A percentile compares a stretch with the other conserved stretches of the same genome.
Conservation (phyloP, 2,329 filamentous ascomycete genomes). For the Fusarium tanahbumbuense region DNA sequence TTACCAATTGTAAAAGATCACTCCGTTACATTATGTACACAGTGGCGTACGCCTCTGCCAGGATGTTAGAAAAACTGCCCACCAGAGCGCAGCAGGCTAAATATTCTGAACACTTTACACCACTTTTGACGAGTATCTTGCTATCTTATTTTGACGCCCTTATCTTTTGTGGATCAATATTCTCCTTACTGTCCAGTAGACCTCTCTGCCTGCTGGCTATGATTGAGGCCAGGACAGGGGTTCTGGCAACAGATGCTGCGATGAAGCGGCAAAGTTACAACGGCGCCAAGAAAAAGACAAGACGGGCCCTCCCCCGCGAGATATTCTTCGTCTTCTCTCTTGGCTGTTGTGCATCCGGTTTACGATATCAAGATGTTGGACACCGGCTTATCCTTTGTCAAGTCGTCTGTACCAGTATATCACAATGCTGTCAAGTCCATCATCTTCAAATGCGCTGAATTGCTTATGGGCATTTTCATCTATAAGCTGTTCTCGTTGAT, state of each 20-base stretch:
- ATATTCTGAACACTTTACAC: background rate
- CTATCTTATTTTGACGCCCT: background rate
- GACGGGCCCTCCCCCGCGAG: background rate
- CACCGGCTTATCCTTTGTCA: conserved; percentile 9
- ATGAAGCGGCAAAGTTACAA: background rate
- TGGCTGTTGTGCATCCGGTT: background rate
- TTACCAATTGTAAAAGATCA: background rate
- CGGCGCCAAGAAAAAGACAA: background rate
- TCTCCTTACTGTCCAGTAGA: background rate
- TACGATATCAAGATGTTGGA: conserved; percentile 15
- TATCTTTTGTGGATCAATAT: background rate
- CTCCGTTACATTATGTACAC: background rate
- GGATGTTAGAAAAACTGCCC: background rate
- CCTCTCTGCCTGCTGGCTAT: background rate
- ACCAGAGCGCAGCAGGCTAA: background rate
- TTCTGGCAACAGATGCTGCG: background rate
- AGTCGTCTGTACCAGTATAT: conserved; percentile 30
- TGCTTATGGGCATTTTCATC: conserved; percentile 33
- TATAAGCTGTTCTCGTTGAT: conserved; percentile 32
- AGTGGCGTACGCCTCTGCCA: background rate
- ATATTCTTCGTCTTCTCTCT: background rate
- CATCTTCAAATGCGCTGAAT: conserved; percentile 34
- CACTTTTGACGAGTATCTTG: background rate
- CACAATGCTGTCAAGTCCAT: conserved; percentile 38
- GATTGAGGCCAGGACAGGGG: background rate